Percentiles rank a stretch among this genome's conserved stretches.
Evolutionary conservation across 306 rosid genomes (phyloP).

Genomic region (Prunus mongolica): DNA sequence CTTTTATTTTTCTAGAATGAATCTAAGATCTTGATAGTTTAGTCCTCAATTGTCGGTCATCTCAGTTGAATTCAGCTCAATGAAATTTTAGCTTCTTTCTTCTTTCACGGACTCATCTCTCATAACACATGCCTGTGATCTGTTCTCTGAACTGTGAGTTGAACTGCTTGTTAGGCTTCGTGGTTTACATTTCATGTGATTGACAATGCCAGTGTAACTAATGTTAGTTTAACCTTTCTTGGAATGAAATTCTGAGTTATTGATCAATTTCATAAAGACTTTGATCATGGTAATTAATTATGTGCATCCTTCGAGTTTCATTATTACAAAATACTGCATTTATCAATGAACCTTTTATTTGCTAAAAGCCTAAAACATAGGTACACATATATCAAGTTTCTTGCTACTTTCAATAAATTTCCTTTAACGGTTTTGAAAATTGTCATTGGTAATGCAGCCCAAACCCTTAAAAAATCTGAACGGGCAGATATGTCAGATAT

Average conservation of each 20-base stretch:
- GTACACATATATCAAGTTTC: background rate
- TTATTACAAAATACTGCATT: background rate
- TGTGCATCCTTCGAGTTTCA: background rate
- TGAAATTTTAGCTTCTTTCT: no score
- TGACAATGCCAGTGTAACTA: background rate
- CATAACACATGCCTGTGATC: background rate
- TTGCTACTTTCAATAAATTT: background rate
- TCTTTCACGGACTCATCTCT: constrained; percentile 5
- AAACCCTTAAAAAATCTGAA: constrained; percentile 78
- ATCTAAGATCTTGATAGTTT: background rate
- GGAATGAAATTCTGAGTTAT: background rate
- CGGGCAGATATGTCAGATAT: constrained; percentile 87
- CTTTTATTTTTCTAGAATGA: background rate
- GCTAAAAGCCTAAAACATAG: background rate
- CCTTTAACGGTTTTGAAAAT: background rate
- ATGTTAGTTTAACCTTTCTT: background rate
- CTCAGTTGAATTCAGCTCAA: background rate
- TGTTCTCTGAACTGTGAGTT: background rate
- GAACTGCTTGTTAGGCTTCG: background rate
- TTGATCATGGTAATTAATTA: background rate
- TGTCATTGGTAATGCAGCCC: constrained; percentile 42
- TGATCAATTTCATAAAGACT: background rate
- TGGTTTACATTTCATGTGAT: background rate
- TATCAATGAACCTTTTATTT: background rate
- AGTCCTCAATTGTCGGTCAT: background rate